Base-by-base conservation (phyloP, 2,329 filamentous ascomycete genomes). In the Fusarium sp. region DNA sequence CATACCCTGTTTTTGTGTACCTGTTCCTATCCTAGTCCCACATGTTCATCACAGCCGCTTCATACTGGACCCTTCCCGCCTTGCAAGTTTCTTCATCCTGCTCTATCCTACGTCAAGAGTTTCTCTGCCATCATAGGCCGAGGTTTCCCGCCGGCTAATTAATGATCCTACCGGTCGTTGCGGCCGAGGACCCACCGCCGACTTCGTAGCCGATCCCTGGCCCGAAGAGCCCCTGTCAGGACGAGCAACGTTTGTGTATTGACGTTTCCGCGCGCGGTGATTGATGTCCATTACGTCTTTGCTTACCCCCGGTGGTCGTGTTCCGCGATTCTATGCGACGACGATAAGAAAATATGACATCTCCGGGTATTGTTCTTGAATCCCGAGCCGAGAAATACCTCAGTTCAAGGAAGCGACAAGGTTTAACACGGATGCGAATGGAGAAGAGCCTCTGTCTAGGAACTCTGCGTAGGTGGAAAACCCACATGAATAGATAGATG, bases 251-350 rank as follows among this genome's bases (percentile, higher is more conserved):
- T 37, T 32, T 47, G 53, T 54, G 43, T 45, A 25, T 27, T 48
- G 41, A 39, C 42, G 21, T 44, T 48, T 27, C 55, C 32, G 39
- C 33, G 35, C 55, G 37, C 66, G 66, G 66, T 69, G 59, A 69
- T 69, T 69, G 66, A 69, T 68, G 62, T 69, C 66, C 66, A 68
- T 57, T 56, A 66, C 49, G 57, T 66, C 37, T 42, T 50, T 21
- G 32, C 39, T 55, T 23, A 15, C 23, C 14, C 23, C 32, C 66
- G 61, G 66, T 54, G 39, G 32, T 58, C 15, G 49, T 59, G 45
- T 63, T 69, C 66, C 66, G 65, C 56, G 42, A 44, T 53, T 47
- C 57, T 25, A 46, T 59, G 57, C 62, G 57, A 60, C n/a, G 31
- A 43, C 19, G 41, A 61, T 43, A 49, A 23, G 47, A 50, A 57